A percentile compares a stretch with the other conserved stretches of the same genome.
These are phyloP conservation scores for Heliamphora pulchella DNA, from an alignment of 179 eudicot species.

Conservation along the genomic window DNA sequence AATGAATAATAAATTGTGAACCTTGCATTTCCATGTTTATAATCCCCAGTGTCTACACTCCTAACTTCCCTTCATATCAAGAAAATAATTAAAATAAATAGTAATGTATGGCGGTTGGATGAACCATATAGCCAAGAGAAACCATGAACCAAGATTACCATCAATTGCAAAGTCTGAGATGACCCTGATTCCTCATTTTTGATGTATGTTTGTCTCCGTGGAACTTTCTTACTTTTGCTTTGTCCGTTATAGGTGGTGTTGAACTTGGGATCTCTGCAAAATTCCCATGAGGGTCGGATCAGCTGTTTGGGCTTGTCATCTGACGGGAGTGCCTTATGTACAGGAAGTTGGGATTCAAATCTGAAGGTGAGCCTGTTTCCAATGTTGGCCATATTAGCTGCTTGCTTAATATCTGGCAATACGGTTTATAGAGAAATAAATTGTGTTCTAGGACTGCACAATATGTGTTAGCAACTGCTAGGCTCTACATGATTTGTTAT, in stretches of 20 bases:
- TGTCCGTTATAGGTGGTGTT: constrained; percentile 49
- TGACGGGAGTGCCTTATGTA: constrained; percentile 97
- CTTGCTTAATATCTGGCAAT: neutral
- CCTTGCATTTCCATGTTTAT: neutral
- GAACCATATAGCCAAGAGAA: no score
- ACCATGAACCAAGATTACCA: no score
- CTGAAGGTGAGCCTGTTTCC: constrained; percentile 58
- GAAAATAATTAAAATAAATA: no score
- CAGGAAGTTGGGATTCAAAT: constrained; percentile 90
- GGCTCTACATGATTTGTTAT: neutral
- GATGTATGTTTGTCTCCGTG: neutral
- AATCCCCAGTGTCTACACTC: neutral
- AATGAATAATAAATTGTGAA: neutral
- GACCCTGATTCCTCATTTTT: no score
- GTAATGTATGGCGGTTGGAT: no score
- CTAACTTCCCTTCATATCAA: no score
- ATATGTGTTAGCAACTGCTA: neutral
- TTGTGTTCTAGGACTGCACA: no score
- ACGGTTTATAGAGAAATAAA: neutral
- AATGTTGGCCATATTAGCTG: neutral
- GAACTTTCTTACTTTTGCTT: neutral
- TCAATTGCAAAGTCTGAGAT: no score
- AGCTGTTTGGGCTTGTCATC: constrained; percentile 91
- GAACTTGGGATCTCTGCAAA: constrained; percentile 74
- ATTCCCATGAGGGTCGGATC: constrained; percentile 63